Evolutionary conservation across 2,329 filamentous ascomycete species (phyloP), one percentile per base, ranked within the genome.

Genomic region (Colletotrichum sansevieriae): DNA sequence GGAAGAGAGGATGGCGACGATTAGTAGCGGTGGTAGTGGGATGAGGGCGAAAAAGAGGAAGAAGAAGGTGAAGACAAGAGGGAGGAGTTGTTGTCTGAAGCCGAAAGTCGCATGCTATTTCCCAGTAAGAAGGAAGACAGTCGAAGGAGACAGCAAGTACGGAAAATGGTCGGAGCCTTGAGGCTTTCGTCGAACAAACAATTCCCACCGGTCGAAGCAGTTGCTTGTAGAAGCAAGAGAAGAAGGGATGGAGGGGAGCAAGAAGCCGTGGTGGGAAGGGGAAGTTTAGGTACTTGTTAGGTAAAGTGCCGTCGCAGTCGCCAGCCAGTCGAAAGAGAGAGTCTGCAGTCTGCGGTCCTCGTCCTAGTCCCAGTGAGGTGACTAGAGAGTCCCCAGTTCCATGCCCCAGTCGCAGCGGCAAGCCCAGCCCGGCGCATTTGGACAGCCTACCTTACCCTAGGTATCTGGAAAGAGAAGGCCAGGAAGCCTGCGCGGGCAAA

Each of bases 261-360:
- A 52, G 22, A 43, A 58, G 51, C n/a, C 49, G 56, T 46, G 57
- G 62, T 66, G 63, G 66, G 66, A 68, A 65, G 65, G 62, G 65
- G 61, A 11, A 65, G 62, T 65, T 68, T 46, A 65, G 66, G 66
- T 66, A 69, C 66, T 69, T 69, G 63, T 69, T 65, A 68, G 65
- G 65, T 64, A 56, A 69, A 69, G 43, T 65, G 62, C 63, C 47
- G 49, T 52, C 49, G 49, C 49, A 39, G 37, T 39, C 37, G 37
- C 37, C 37, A 39, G 37, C 37, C 37, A 39, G 37, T 39, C 13
- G 37, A 39, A 15, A 12, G 37, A 39, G 35, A 39, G 37, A 39
- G 37, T 13, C 37, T 4, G 13, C 37, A 39, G 11, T 39, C 37
- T 39, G 11, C 37, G 13, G 37, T 39, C 11, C 2, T 2, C 9